Evolutionary conservation across 2,329 filamentous ascomycete genomes (phyloP).

Genomic region (Onygenales sp.): DNA sequence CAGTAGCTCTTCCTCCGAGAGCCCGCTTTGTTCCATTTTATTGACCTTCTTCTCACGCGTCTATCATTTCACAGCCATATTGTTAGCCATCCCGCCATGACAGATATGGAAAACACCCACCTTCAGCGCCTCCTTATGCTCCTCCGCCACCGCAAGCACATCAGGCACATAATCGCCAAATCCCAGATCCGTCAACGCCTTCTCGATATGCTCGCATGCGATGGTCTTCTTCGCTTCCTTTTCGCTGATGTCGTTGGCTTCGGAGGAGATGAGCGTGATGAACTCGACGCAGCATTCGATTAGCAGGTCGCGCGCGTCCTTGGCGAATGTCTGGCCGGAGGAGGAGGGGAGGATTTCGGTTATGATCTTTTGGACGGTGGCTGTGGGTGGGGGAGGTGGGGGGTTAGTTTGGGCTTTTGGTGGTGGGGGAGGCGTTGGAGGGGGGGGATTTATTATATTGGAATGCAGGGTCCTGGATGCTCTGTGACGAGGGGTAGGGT

Average conservation of each 20-base stretch:
- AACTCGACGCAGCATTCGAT: slow-evolving; percentile 99
- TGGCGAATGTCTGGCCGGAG: slow-evolving; percentile 75
- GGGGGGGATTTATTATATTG: not conserved
- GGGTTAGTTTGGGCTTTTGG: not conserved
- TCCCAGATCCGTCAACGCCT: slow-evolving; percentile 82
- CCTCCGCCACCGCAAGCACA: slow-evolving; percentile 74
- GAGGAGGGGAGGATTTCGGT: slow-evolving; percentile 78
- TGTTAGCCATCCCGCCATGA: slow-evolving; percentile 8
- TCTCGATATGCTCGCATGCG: slow-evolving; percentile 93
- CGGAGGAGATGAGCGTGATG: slow-evolving; percentile 94
- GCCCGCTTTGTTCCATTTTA: slow-evolving; percentile 89
- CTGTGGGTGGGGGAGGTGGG: slow-evolving; percentile 25
- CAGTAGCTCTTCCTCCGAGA: slow-evolving; percentile 83
- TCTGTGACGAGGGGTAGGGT: not conserved
- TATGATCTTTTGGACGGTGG: slow-evolving; percentile 74
- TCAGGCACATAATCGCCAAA: slow-evolving; percentile 88
- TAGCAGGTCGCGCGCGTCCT: slow-evolving; percentile 86
- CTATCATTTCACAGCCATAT: slow-evolving; percentile 36
- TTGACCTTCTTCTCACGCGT: slow-evolving; percentile 93
- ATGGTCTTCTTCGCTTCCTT: slow-evolving; percentile 99
- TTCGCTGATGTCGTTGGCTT: slow-evolving; percentile 97
- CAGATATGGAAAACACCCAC: slow-evolving; percentile 40
- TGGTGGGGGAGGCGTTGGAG: not conserved
- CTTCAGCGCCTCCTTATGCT: slow-evolving; percentile 90
- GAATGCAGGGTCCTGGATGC: not conserved